Conservation (phyloP, 1,284 basidiomycete species). For the Ceratobasidium papillatum region DNA sequence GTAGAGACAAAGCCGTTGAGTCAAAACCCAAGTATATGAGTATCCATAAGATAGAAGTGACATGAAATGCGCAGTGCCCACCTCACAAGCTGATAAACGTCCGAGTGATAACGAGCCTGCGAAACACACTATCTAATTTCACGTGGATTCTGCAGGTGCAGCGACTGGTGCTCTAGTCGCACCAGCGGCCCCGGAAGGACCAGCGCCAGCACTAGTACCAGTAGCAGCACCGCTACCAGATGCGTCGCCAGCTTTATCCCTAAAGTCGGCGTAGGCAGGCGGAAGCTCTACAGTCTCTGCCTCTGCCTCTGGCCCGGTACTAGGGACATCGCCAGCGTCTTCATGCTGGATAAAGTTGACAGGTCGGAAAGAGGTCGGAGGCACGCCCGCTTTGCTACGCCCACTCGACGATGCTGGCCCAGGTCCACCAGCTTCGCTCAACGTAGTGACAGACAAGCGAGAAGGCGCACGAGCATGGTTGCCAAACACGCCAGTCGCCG, state of each 20-base stretch:
- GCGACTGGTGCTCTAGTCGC: neutral
- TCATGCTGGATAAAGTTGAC: constrained; percentile 85
- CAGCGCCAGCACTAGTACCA: neutral
- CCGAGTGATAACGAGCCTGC: constrained; percentile 9
- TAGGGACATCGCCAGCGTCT: constrained; percentile 67
- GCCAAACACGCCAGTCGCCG: neutral
- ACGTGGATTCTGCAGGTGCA: constrained; percentile 1
- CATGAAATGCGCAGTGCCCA: constrained; percentile 2
- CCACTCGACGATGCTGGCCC: constrained; percentile 48
- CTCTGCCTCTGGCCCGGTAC: constrained; percentile 51
- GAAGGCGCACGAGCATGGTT: constrained; percentile 2
- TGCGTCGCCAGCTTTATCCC: constrained; percentile 45
- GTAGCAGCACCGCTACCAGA: neutral
- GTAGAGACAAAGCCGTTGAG: constrained; percentile 8
- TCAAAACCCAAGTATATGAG: constrained; percentile 4
- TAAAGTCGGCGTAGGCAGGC: constrained; percentile 76
- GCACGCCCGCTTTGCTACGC: constrained; percentile 49
- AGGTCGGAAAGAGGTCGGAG: constrained; percentile 58
- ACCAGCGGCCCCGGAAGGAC: neutral
- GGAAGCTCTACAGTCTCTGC: constrained; percentile 72
- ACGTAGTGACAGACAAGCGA: constrained; percentile 12
- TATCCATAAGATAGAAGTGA: constrained; percentile 13
- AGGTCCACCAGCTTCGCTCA: constrained; percentile 11
- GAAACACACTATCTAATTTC: constrained; percentile 8
- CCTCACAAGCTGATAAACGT: constrained; percentile 27